Evolutionary conservation across 805 yeast genomes (phyloP), one percentile per base, ranked within the genome.

Genomic region (Candida taoyuanica): DNA sequence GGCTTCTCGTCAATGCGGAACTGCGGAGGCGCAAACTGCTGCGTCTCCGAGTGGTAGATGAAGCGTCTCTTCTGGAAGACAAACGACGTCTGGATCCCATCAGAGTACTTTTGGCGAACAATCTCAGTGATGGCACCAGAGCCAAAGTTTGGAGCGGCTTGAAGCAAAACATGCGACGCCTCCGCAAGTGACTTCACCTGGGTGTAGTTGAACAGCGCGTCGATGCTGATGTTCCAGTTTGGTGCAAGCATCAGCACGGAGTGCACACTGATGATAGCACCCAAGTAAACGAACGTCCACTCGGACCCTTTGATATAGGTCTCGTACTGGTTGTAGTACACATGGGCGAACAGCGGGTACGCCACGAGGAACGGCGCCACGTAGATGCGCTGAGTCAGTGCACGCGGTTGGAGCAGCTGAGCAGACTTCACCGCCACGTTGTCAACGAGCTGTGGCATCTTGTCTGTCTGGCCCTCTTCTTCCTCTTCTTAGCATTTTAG

Each of bases 281-380:
- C 82, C 17, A 87, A 67, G 55, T 77, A 89, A 26, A 91, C 93
- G 60, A 85, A 86, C 0, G 98, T 93, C 98, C 98, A 93, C 64
- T 91, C 98, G 32, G 82, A 73, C 18, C 96, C 96, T 31, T 74
- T 83, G 54, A 91, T 83, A 58, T 85, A 85, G 41, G 64, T 68
- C 41, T 91, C 98, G 60, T 91, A 91, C 40, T 80, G 76, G 43
- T 65, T 64, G 42, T 60, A 53, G 59, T 85, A 91, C 28, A 85
- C 59, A 52, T 83, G 77, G 37, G 67, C 65, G 59, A 85, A 85
- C 15, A 73, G 55, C 5, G 96, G 95, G 58, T 91, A 91, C 31
- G 86, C 62, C 32, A 82, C 70, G 42, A 82, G 60, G 60, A 88
- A 89, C 8, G 96, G 95, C 71, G 85, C 76, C 17, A 83, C 81